Evolutionary conservation across 129 eudicot genomes (phyloP), one percentile per base, ranked within the genome.

Genomic region (Mikania micrantha): DNA sequence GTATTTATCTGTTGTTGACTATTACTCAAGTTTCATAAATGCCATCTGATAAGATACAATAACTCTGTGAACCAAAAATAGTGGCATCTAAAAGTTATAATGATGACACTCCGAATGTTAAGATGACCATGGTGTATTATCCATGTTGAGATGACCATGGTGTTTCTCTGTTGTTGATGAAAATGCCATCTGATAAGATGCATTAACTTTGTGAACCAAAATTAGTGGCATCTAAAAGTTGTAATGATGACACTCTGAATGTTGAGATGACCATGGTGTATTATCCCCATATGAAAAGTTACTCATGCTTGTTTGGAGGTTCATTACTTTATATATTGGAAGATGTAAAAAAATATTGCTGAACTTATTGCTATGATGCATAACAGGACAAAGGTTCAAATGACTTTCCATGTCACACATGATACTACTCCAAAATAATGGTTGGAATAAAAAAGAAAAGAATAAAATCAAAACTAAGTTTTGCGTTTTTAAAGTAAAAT

Each of bases 161-260:
- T 9, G 9, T 50, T 50, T 47, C 24, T 47, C 53, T 47, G 53
- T 7, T 47, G 24, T 47, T 47, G 53, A 47, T 9, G 16, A 47
- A 4, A 36, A 36, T 7, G 9, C 9, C 40, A 36, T 2, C 5
- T 4, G 40, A 36, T 36, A 36, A 5, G 9, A 5, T 36, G 7
- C 36, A 32, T 5, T 32, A 40, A 40, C 45, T 10, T 40, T 40
- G 45, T 40, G 45, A 40, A 40, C 45, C 45, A 40, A 40, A 38
- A 7, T 9, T 38, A 7, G 13, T 1, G 13, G 13, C 42, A 48
- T 48, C 58, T 9, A 17, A 17, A 54, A 54, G 34, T 25, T 54
- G 12, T 25, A 54, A 54, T 54, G 60, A 54, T 54, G 60, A 24
- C 32, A 53, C 60, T 54, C 6, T 53, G 60, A 54, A 54, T 54